Base-by-base conservation (phyloP, 2,329 filamentous ascomycete species). In the Pseudocercospora eumusae region DNA sequence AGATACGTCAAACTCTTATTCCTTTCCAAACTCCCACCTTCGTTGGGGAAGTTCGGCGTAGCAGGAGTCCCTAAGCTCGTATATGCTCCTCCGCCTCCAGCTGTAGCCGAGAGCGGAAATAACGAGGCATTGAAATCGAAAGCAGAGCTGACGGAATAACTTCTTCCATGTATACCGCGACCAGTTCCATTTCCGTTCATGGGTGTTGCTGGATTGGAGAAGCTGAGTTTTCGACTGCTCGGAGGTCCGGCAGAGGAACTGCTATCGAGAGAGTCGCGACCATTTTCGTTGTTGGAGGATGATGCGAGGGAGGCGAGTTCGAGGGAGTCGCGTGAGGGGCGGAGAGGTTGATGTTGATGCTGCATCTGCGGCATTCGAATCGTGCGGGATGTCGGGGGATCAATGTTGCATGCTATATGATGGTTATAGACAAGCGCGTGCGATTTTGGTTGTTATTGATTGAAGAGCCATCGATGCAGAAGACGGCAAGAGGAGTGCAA, bases 41-140 rank as follows among this genome's bases (percentile, higher is more conserved):
- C 53, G 15, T 20, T 25, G 69, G 86, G 80, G 44, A 84, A 76
- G 40, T 77, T 74, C 25, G 79, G 71, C 42, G 87, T 84, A 5
- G 86, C 87, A 40, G 92, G 87, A 25, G 89, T 88, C 33, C 92
- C 93, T 15, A 99, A 83, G 11, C 92, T 91, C 45, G 93, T 91
- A 78, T 99, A 99, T 42, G 79, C 79, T 49, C 75, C 89, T 86
- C 59, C 60, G 50, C 82, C 86, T 86, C 60, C 60, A 52, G 82
- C 86, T 3, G 89, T 73, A n/a, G 93, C 92, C 56, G 92, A 95
- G 54, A 99, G 82, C 0, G 95, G 95, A 72, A 97, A 98, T 49
- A 99, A 83, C 70, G 92, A 96, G 61, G 89, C 87, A n/a, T 91
- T 88, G 75, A 97, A 97, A 78, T 98, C 93, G 77, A 99, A 99